Evolutionary conservation across 176 grass and related monocot species (phyloP).

Genomic region (Triticum timopheevii): DNA sequence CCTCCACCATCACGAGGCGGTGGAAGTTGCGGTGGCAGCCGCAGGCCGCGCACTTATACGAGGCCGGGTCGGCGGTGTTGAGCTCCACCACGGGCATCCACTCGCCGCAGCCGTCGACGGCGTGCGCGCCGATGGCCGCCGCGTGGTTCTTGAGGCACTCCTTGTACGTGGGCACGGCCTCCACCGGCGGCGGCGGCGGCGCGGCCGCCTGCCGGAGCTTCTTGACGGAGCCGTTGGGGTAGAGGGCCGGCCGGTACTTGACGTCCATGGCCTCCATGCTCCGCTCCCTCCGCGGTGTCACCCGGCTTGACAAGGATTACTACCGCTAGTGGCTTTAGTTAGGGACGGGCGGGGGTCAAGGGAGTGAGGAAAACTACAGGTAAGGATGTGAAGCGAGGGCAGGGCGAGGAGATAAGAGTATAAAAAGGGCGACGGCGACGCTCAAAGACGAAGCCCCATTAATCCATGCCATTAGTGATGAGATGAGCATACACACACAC

Average conservation of each 20-base stretch:
- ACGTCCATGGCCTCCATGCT: slow-evolving; percentile 55
- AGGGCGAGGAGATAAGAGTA: slow-evolving; percentile 32
- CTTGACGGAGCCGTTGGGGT: slow-evolving; percentile 84
- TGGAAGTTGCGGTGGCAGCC: slow-evolving; percentile 99
- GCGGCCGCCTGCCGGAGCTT: slow-evolving; percentile 47
- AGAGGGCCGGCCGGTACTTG: slow-evolving; percentile 47
- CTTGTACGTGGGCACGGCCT: slow-evolving; percentile 45
- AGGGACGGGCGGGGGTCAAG: not conserved
- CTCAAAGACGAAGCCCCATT: not conserved
- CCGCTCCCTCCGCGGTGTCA: not conserved
- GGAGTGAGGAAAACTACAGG: slow-evolving; percentile 25
- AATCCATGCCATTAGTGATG: not conserved
- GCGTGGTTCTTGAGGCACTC: slow-evolving; percentile 99
- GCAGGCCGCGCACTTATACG: slow-evolving; percentile 79
- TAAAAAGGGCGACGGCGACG: slow-evolving; percentile 26
- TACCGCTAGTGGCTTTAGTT: not conserved
- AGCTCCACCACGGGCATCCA: slow-evolving; percentile 68
- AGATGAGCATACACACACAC: not conserved
- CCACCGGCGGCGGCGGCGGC: not conserved
- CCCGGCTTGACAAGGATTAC: slow-evolving; percentile 4
- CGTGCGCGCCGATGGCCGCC: slow-evolving; percentile 79
- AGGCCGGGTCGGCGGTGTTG: slow-evolving; percentile 57
- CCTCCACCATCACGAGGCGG: slow-evolving; percentile 52
- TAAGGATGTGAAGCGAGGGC: slow-evolving; percentile 21
- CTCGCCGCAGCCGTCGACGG: slow-evolving; percentile 87